Evolutionary conservation across 2,329 filamentous ascomycete species (phyloP), one percentile per base, ranked within the genome.

Genomic region (Colletotrichum graminicola): DNA sequence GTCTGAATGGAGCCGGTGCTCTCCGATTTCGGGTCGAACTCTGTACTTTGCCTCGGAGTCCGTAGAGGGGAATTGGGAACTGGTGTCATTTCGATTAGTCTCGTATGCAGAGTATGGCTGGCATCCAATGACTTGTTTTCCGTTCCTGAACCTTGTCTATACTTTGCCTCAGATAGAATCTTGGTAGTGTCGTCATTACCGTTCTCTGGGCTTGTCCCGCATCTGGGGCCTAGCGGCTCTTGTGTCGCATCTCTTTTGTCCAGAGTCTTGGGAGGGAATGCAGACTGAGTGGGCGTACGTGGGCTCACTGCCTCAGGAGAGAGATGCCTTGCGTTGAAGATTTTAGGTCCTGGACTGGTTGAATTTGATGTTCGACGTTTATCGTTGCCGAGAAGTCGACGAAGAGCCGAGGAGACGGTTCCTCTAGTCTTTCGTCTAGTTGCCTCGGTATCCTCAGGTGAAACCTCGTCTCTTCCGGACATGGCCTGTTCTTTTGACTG

Each of bases 1-100:
- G 49, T 49, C 26, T 73, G 55, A 36, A 62, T 63, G 18, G 69
- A 63, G 12, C n/a, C 63, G 14, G 36, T 56, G 29, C 51, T n/a
- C 52, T 62, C 36, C 10, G 43, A 62, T 29, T 18, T 18, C 11
- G 12, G n/a, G 14, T 57, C 47, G 18, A 36, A 8, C 49, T 66
- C 61, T 36, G 12, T 23, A n/a, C 34, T 39, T 41, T 32, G 57
- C 12, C 43, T 56, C 2, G 52, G 59, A 45, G 65, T 68, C 21
- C 5, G 45, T 21, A 29, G 7, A 60, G 21, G n/a, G 8, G 18
- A 29, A 12, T 51, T 41, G 3, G n/a, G 21, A n/a, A 14, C 5
- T 21, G 55, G 16, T 11, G 21, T 34, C 11, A 18, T 32, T 16
- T 34, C 49, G 16, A 5, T 12, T 34, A 49, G 36, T 23, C 21